Evolutionary conservation across 2,329 filamentous ascomycete genomes (phyloP), one percentile per base, ranked within the genome.

Genomic region (Fusarium sp.): DNA sequence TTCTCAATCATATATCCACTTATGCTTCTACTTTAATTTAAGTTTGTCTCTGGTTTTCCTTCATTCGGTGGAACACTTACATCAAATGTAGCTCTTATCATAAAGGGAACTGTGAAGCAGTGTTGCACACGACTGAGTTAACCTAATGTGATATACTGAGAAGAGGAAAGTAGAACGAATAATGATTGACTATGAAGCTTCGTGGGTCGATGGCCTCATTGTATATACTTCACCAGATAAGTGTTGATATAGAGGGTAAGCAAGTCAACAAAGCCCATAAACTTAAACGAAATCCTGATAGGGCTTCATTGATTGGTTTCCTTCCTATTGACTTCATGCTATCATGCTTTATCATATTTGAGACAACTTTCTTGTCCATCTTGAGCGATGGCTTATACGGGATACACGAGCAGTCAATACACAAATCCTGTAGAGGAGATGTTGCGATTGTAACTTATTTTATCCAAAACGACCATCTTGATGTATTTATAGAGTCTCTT

Each of bases 241-340:
- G 5, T 38, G 34, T 7, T n/a, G 18, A 10, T 12, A n/a, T n/a
- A 38, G 6, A 38, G n/a, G 18, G 3, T 1, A n/a, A n/a, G 16
- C 18, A 11, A n/a, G 18, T n/a, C 34, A 12, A 12, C 18, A 38
- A n/a, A n/a, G 34, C 34, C 18, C 16, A 11, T 38, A n/a, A 18
- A 11, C 3, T n/a, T n/a, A 11, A 0, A 38, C 3, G 10, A 16
- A 34, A 38, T 7, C n/a, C 10, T 12, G 34, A 7, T 38, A 38
- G 10, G 7, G 12, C 18, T 4, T 38, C 10, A n/a, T n/a, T 11
- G 5, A 12, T 2, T 12, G 5, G 7, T 2, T n/a, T 38, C 3
- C 0, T n/a, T 38, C 11, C 18, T 38, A 12, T 10, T 38, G 3
- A 1, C n/a, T 1, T n/a, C 34, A 12, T 7, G 10, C 1, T 10